Conservation (phyloP, 768 basidiomycete species). For the Hygrophoropsis aurantiaca region DNA sequence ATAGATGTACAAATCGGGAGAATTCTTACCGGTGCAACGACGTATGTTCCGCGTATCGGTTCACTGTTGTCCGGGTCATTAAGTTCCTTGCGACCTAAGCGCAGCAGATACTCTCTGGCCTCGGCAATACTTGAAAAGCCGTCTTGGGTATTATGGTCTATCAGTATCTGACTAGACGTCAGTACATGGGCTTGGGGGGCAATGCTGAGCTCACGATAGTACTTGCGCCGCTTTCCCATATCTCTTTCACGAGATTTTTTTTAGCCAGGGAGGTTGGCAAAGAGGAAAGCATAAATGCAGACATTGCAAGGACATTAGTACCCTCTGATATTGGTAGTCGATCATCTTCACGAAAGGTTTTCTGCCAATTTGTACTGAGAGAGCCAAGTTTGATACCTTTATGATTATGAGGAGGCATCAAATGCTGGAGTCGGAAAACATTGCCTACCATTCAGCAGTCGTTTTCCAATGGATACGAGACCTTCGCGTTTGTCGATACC, state of each 20-base stretch:
- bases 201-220: conserved; percentile 54
- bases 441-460: conserved; percentile 54
- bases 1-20: neutral
- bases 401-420: conserved; percentile 13
- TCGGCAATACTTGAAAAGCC: conserved; percentile 82
- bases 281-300: conserved; percentile 84
- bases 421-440: neutral
- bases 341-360: conserved; percentile 52
- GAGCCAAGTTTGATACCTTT: conserved; percentile 49
- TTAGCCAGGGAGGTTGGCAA: conserved; percentile 60
- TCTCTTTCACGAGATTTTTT: conserved; percentile 70
- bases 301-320: conserved; percentile 64
- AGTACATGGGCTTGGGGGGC: conserved; percentile 1
- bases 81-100: conserved; percentile 58
- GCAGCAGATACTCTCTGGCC: conserved; percentile 72
- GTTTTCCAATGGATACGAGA: conserved; percentile 64
- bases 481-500: conserved; percentile 80
- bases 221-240: conserved; percentile 92
- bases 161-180: conserved; percentile 57
- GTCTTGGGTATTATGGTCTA: conserved; percentile 75
- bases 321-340: conserved; percentile 42
- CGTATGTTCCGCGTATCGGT: conserved; percentile 62
- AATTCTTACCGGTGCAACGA: conserved; percentile 80
- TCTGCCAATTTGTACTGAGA: conserved; percentile 54
- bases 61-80: conserved; percentile 42